These are phyloP conservation scores for Monosporascus cannonballus DNA, from an alignment of 2,329 filamentous ascomycete species.

Conservation along the genomic window DNA sequence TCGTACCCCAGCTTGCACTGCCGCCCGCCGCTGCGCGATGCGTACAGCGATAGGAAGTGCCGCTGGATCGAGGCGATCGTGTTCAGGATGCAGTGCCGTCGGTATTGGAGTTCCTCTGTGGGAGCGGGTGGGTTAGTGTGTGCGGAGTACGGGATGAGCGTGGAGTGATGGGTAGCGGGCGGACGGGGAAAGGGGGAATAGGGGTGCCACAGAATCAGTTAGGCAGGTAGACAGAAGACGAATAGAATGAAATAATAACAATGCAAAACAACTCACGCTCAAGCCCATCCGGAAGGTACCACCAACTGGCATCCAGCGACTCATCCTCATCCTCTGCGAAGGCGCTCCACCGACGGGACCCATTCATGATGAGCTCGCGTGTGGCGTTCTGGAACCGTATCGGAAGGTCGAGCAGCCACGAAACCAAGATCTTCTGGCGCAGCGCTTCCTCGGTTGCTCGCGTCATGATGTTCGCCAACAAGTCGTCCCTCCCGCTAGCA, in stretches of 20 bases:
- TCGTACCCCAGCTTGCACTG: constrained; percentile 74
- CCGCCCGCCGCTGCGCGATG: constrained; percentile 48
- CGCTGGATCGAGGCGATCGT: constrained; percentile 63
- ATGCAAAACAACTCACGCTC: constrained; percentile 44
- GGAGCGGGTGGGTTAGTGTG: background rate
- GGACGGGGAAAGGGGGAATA: background rate
- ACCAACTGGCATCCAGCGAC: constrained; percentile 50
- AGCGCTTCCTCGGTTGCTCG: constrained; percentile 56
- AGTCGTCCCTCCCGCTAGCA: constrained; percentile 31
- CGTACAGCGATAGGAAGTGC: constrained; percentile 63
- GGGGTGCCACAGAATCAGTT: background rate
- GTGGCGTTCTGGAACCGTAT: constrained; percentile 56
- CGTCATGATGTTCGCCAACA: constrained; percentile 24
- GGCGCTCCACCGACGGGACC: constrained; percentile 52
- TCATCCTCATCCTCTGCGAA: constrained; percentile 27
- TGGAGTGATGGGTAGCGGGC: background rate
- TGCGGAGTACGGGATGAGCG: background rate
- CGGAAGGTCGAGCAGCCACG: constrained; percentile 58
- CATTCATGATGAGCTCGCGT: constrained; percentile 59
- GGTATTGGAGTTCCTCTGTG: constrained; percentile 58
- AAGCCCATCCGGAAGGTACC: constrained; percentile 62
- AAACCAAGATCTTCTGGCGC: constrained; percentile 63
- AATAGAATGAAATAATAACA: background rate
- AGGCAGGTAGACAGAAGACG: background rate
- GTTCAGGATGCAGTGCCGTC: constrained; percentile 61